Evolutionary conservation across 2,329 filamentous ascomycete genomes (phyloP), one percentile per base, ranked within the genome.

Genomic region (Shiraia sp.): DNA sequence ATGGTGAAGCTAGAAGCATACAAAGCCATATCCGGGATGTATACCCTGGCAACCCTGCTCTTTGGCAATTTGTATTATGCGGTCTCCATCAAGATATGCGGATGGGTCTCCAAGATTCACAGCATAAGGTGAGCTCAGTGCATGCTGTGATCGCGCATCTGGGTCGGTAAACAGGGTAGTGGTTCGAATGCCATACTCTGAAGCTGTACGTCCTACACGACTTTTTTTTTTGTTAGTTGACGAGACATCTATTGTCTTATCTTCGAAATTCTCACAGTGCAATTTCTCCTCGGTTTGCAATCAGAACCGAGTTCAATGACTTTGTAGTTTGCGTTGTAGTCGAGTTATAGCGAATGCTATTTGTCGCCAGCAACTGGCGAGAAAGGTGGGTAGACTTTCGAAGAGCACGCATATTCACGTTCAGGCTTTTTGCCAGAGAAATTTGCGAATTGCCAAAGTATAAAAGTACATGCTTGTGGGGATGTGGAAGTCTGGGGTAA

Each of bases 231-330:
- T n/a, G n/a, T n/a, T n/a, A n/a, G n/a, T n/a, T n/a, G n/a, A n/a
- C n/a, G n/a, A n/a, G n/a, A n/a, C n/a, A n/a, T n/a, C n/a, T n/a
- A n/a, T n/a, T n/a, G n/a, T n/a, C n/a, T n/a, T n/a, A n/a, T n/a
- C n/a, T n/a, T n/a, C n/a, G n/a, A n/a, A n/a, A n/a, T n/a, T 28
- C 74, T 51, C 67, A 80, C 66, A 99, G 79, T 35, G 93, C 93
- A 59, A 99, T 99, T 72, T 99, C 93, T 59, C 93, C 93, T 57
- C 93, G 86, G 69, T 99, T 99, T 39, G 93, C 93, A 66, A 99
- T 97, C 16, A 99, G 79, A 29, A 97, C 87, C 7, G 90, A 95
- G 40, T 83, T 84, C 36, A 81, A 59, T n/a, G 75, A 58, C 38
- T 69, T 75, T 36, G 49, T 40, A 13, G 57, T 42, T 14, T 59